A percentile compares a stretch with the other conserved stretches of the same genome.
These are phyloP conservation scores for Boletellus sp. DNA, from an alignment of 768 basidiomycete species.

Conservation along the genomic window DNA sequence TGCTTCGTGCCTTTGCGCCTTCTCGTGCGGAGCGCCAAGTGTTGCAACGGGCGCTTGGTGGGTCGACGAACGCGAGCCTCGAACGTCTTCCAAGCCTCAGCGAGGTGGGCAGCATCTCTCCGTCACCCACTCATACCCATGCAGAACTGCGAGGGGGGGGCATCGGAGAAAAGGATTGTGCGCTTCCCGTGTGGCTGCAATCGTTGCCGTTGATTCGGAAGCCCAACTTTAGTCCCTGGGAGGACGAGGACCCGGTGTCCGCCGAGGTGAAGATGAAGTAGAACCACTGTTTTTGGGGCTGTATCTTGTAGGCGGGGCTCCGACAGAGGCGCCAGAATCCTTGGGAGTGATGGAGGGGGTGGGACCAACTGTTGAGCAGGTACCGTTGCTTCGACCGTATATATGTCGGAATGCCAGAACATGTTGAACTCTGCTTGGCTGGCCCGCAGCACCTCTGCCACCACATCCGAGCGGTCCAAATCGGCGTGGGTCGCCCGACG, in stretches of 20 bases:
- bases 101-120: conserved; percentile 68
- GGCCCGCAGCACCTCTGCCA: not conserved
- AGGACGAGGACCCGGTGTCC: conserved; percentile 54
- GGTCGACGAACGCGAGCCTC: conserved; percentile 69
- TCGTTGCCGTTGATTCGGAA: conserved; percentile 63
- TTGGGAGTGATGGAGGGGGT: conserved; percentile 10
- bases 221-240: conserved; percentile 80
- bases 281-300: not conserved
- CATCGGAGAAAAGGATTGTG: conserved; percentile 27
- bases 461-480: conserved; percentile 4
- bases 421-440: conserved; percentile 22
- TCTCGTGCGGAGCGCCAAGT: conserved; percentile 86
- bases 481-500: not conserved
- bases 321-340: conserved; percentile 4
- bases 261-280: conserved; percentile 23
- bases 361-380: conserved; percentile 19
- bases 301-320: too few species aligned
- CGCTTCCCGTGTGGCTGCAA: conserved; percentile 65
- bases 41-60: conserved; percentile 73
- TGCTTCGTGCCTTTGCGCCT: conserved; percentile 81
- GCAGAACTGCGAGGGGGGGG: conserved; percentile 25
- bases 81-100: conserved; percentile 77
- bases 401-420: conserved; percentile 30
- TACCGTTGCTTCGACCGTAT: conserved; percentile 23
- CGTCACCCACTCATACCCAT: conserved; percentile 59